phyloP scores from a whole-genome alignment of 805 yeast species.

The Komagataella kurtzmanii region DNA sequence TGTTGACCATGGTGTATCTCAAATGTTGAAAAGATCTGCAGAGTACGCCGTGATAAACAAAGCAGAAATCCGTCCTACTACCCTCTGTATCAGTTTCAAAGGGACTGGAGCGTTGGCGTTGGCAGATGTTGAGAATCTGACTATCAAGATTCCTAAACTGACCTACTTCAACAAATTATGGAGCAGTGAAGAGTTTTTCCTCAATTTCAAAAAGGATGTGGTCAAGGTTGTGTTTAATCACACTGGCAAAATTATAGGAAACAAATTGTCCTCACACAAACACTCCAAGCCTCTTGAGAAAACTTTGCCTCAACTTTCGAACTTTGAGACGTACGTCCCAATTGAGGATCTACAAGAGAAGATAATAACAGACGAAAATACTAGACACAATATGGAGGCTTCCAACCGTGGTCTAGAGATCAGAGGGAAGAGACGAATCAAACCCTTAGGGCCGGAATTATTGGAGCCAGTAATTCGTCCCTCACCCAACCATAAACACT shows the following conservation, averaged over 20 bases:
- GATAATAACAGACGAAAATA: background rate
- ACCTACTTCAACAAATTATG: slow-evolving; percentile 49
- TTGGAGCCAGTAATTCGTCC: background rate
- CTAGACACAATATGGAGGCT: background rate
- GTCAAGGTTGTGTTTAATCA: slow-evolving; percentile 44
- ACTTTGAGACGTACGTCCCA: background rate
- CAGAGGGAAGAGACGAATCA: background rate
- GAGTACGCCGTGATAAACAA: slow-evolving; percentile 55
- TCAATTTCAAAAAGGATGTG: slow-evolving; percentile 49
- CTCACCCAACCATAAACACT: background rate
- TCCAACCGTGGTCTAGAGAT: background rate
- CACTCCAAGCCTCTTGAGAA: background rate
- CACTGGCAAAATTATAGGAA: slow-evolving; percentile 69
- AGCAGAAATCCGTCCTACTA: slow-evolving; percentile 36
- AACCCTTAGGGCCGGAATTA: background rate
- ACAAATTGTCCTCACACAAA: slow-evolving; percentile 30
- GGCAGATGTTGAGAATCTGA: slow-evolving; percentile 66
- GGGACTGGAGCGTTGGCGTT: slow-evolving; percentile 60
- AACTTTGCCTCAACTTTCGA: background rate
- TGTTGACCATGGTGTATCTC: slow-evolving; percentile 18
- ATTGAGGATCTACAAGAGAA: background rate
- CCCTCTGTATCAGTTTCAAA: slow-evolving; percentile 59
- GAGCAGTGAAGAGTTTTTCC: slow-evolving; percentile 56
- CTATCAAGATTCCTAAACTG: slow-evolving; percentile 50
- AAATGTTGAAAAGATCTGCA: slow-evolving; percentile 68